A percentile compares a stretch with the other conserved stretches of the same genome.
Evolutionary conservation across 2,329 filamentous ascomycete species (phyloP).

Genomic region (Paecilomyces dactylethromorphus): DNA sequence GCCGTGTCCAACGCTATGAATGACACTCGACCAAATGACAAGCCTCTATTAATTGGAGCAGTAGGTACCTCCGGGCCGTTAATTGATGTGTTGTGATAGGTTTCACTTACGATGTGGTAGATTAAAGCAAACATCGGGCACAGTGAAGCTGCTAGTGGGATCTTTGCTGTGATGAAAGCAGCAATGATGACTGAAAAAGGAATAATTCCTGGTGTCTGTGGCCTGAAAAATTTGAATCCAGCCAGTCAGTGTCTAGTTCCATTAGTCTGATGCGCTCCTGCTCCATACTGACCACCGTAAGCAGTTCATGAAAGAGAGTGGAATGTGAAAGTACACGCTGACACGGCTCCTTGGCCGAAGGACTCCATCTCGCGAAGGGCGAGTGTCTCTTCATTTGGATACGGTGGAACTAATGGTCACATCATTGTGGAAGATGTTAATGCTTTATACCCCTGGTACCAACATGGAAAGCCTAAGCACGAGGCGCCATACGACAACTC

Average conservation of each 20-base stretch:
- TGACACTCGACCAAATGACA: neutral
- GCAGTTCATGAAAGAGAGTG: constrained; percentile 4
- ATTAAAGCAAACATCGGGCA: constrained; percentile 41
- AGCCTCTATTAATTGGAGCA: constrained; percentile 13
- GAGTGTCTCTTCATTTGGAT: constrained; percentile 18
- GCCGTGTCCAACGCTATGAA: constrained; percentile 1
- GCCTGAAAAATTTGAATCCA: constrained; percentile 22
- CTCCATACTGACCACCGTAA: no score
- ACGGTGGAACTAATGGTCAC: constrained; percentile 13
- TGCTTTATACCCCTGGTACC: neutral
- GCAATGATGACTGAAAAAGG: constrained; percentile 35
- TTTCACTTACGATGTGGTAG: no score
- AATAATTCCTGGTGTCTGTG: constrained; percentile 11
- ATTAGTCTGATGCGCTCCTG: no score
- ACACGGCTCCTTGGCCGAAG: constrained; percentile 6
- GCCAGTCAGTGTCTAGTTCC: no score
- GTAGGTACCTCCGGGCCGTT: no score
- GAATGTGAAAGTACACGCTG: constrained; percentile 7
- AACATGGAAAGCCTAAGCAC: neutral
- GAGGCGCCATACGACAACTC: neutral
- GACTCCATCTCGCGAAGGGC: constrained; percentile 3
- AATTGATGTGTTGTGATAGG: no score
- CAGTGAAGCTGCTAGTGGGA: constrained; percentile 37
- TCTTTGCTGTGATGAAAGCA: constrained; percentile 40
- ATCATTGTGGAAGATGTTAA: constrained; percentile 4